These are phyloP conservation scores for Achaetomium macrosporum DNA, from an alignment of 2,329 filamentous ascomycete species.

Conservation along the genomic window DNA sequence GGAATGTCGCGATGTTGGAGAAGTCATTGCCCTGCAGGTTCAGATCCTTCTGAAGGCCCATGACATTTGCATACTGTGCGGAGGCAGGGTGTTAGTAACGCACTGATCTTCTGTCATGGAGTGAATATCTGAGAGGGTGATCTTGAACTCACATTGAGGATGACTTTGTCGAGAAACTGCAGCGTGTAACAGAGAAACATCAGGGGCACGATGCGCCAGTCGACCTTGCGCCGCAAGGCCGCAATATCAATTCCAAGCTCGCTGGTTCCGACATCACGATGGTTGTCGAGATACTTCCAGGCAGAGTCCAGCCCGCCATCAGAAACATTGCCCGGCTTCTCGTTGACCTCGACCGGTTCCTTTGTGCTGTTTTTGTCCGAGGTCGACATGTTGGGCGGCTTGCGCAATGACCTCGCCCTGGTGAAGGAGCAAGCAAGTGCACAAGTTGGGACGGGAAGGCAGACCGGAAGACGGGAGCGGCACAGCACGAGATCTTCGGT, in stretches of 20 bases:
- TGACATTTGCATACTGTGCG: constrained; percentile 56
- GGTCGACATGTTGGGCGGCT: constrained; percentile 13
- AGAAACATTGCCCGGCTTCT: constrained; percentile 5
- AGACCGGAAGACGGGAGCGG: not conserved
- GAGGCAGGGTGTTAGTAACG: constrained; percentile 13
- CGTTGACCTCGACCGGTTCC: constrained; percentile 12
- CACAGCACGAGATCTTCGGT: not conserved
- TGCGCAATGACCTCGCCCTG: constrained; percentile 3
- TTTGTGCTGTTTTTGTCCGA: constrained; percentile 18
- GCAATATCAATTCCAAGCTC: constrained; percentile 34
- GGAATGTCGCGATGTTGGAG: constrained; percentile 54
- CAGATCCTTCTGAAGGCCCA: constrained; percentile 54
- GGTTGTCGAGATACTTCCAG: constrained; percentile 40
- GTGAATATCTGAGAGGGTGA: not conserved
- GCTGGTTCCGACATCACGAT: constrained; percentile 32
- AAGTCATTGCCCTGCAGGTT: constrained; percentile 55
- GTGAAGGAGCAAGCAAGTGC: not conserved
- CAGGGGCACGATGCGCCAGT: constrained; percentile 53
- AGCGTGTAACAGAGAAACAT: constrained; percentile 59
- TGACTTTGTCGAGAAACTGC: constrained; percentile 60
- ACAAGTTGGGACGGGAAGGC: not conserved
- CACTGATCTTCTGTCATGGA: not conserved
- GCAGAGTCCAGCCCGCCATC: constrained; percentile 37
- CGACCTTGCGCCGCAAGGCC: constrained; percentile 48
- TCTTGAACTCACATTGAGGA: constrained; percentile 47